phyloP scores from a whole-genome alignment of 2,329 filamentous ascomycete species.

The Fusarium burgessii region DNA sequence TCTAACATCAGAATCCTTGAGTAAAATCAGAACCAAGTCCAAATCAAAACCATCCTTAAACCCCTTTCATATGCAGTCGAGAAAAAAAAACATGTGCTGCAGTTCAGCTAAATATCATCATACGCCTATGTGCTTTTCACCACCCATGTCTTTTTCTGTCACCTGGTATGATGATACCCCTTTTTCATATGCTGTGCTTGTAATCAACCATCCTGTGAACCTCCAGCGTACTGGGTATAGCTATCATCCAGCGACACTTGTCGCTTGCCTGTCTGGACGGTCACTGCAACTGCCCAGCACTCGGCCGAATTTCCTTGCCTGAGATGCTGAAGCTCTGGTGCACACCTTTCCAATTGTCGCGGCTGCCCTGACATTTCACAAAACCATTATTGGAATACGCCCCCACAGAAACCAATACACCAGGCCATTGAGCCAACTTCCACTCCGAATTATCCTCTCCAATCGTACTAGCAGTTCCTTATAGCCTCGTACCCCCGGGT shows the following conservation, averaged over 20 bases:
- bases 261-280: background rate
- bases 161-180: slow-evolving; percentile 7
- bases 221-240: slow-evolving; percentile 1
- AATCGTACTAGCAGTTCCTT: slow-evolving; percentile 16
- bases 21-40: slow-evolving; percentile 27
- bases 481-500: slow-evolving; percentile 23
- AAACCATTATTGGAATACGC: slow-evolving; percentile 28
- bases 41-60: slow-evolving; percentile 42
- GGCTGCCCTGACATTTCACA: slow-evolving; percentile 21
- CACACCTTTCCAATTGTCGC: slow-evolving; percentile 41
- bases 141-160: slow-evolving; percentile 36
- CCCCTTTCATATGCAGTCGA: slow-evolving; percentile 47
- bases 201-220: slow-evolving; percentile 9
- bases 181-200: background rate
- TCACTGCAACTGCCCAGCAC: background rate
- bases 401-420: slow-evolving; percentile 37
- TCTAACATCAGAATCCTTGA: slow-evolving; percentile 41
- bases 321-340: slow-evolving; percentile 9
- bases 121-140: slow-evolving; percentile 45
- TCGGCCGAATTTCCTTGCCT: background rate
- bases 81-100: slow-evolving; percentile 35
- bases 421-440: slow-evolving; percentile 23
- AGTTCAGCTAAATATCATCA: slow-evolving; percentile 42
- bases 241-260: background rate
- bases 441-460: slow-evolving; percentile 6